These are phyloP conservation scores for Ogataea methanolica DNA, from an alignment of 805 yeast species.

Conservation along the genomic window DNA sequence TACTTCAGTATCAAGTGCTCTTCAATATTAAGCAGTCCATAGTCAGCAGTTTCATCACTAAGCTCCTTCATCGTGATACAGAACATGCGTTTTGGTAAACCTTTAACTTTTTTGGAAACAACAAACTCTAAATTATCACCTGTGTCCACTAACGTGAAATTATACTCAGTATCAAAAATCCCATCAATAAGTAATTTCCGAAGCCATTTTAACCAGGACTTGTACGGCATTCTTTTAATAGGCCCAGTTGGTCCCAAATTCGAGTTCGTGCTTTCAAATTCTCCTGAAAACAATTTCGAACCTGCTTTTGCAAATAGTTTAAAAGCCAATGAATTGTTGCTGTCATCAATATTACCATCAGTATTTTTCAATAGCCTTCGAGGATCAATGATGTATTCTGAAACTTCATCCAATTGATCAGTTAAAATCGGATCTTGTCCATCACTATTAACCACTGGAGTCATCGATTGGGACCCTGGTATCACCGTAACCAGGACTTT, in stretches of 20 bases:
- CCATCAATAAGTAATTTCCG: not conserved
- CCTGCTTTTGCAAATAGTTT: no score
- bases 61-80: slow-evolving; percentile 5
- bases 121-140: not conserved
- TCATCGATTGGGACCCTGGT: no score
- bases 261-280: no score
- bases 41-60: slow-evolving; percentile 1
- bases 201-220: not conserved
- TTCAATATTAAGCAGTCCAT: slow-evolving; percentile 1
- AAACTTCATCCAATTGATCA: no score
- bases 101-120: not conserved
- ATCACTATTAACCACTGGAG: no score
- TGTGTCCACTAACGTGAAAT: not conserved
- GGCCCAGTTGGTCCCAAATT: not conserved
- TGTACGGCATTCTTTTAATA: not conserved
- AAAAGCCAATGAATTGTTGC: not conserved
- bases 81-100: slow-evolving; percentile 11
- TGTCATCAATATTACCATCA: not conserved
- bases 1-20: slow-evolving; percentile 10
- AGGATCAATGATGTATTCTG: no score
- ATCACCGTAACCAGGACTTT: no score
- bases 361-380: no score
- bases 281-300: no score
- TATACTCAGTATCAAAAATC: not conserved
- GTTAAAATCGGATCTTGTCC: no score